phyloP scores from a whole-genome alignment of 192 early-diverging fungal species.

The Spizellomyces punctatus region DNA sequence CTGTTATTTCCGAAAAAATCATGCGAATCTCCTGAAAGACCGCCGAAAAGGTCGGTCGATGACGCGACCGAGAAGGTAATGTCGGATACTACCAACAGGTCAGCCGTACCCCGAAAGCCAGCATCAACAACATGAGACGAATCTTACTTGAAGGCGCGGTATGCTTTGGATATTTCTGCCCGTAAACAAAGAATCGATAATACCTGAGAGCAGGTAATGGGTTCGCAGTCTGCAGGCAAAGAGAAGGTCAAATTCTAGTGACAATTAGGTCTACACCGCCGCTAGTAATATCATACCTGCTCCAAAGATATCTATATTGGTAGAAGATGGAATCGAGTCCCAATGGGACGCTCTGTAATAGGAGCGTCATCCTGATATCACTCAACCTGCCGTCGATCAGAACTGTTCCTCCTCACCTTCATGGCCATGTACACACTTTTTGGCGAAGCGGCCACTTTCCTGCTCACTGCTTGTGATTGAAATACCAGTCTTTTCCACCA shows the following conservation, averaged over 20 bases:
- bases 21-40: too few relatives aligned
- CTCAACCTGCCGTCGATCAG: slow-evolving; percentile 43
- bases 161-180: slow-evolving; percentile 82
- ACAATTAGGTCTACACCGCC: too few relatives aligned
- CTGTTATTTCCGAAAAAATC: too few relatives aligned
- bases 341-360: slow-evolving; percentile 68
- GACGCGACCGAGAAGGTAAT: too few relatives aligned
- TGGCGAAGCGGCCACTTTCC: not conserved
- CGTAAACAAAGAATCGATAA: slow-evolving; percentile 73
- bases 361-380: not conserved
- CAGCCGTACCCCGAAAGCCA: too few relatives aligned
- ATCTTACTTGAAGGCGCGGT: slow-evolving; percentile 44
- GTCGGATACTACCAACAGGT: too few relatives aligned
- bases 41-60: too few relatives aligned
- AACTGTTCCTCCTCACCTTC: slow-evolving; percentile 16
- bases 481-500: slow-evolving; percentile 19
- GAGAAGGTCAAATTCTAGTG: not conserved
- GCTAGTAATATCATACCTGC: slow-evolving; percentile 13
- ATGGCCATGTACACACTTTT: slow-evolving; percentile 3
- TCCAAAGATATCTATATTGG: slow-evolving; percentile 80
- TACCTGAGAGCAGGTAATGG: slow-evolving; percentile 77
- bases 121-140: too few relatives aligned
- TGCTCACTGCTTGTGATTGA: slow-evolving; percentile 11
- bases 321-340: slow-evolving; percentile 82
- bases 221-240: slow-evolving; percentile 67